These are phyloP conservation scores for Populus nigra DNA, from an alignment of 345 rosid genomes.

Conservation along the genomic window DNA sequence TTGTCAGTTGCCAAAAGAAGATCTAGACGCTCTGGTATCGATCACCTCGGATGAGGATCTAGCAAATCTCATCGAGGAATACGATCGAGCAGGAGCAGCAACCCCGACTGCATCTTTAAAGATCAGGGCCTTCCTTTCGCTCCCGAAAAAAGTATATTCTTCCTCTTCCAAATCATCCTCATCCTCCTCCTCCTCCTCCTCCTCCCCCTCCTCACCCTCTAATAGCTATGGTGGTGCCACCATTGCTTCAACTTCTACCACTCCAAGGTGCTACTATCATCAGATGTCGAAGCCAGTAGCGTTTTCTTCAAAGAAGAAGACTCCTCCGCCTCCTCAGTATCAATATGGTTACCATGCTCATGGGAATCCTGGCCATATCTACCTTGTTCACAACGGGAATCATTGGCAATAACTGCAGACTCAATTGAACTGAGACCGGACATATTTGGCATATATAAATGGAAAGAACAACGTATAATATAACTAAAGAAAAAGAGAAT, in stretches of 20 bases:
- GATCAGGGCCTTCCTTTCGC: slow-evolving; percentile 80
- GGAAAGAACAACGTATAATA: background rate
- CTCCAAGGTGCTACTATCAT: slow-evolving; percentile 35
- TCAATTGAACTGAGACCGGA: slow-evolving; percentile 5
- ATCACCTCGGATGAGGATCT: slow-evolving; percentile 85
- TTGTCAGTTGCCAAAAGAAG: slow-evolving; percentile 86
- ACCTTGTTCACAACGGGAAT: slow-evolving; percentile 60
- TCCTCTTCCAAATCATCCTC: slow-evolving; percentile 7
- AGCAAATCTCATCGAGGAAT: slow-evolving; percentile 81
- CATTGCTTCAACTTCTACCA: slow-evolving; percentile 7
- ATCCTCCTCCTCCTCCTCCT: slow-evolving; percentile 21
- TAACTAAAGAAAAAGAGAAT: background rate
- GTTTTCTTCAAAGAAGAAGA: slow-evolving; percentile 22
- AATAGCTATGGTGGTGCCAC: slow-evolving; percentile 11
- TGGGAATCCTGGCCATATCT: slow-evolving; percentile 45
- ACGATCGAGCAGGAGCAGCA: slow-evolving; percentile 46
- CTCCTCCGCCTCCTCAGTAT: background rate
- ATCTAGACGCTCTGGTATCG: slow-evolving; percentile 80
- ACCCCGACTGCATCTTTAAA: slow-evolving; percentile 35
- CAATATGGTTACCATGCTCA: slow-evolving; percentile 45
- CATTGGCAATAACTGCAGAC: slow-evolving; percentile 50
- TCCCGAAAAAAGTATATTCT: slow-evolving; percentile 35
- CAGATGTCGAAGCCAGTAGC: slow-evolving; percentile 28
- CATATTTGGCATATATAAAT: slow-evolving; percentile 1
- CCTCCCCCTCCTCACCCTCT: slow-evolving; percentile 44